phyloP scores from a whole-genome alignment of 768 basidiomycete species.

The Kwoniella sp. region DNA sequence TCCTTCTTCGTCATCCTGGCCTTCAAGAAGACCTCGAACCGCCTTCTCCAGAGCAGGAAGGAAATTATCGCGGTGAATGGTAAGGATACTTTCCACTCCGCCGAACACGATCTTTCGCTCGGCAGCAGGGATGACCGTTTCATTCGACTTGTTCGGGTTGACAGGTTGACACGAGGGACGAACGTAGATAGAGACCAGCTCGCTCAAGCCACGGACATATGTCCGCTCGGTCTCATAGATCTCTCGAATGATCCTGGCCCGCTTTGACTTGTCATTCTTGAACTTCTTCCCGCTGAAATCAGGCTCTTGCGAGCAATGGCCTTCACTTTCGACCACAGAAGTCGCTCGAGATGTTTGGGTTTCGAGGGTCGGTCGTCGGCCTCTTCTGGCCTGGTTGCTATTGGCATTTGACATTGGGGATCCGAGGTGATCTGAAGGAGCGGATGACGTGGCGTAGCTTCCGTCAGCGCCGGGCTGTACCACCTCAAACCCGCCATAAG shows the following conservation, averaged over 20 bases:
- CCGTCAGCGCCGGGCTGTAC: slow-evolving; percentile 20
- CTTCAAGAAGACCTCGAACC: slow-evolving; percentile 67
- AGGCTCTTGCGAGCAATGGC: slow-evolving; percentile 14
- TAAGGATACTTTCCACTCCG: slow-evolving; percentile 82
- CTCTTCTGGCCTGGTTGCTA: slow-evolving; percentile 25
- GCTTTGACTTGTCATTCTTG: slow-evolving; percentile 86
- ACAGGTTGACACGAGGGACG: slow-evolving; percentile 74
- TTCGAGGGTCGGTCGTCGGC: slow-evolving; percentile 35
- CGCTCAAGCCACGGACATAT: slow-evolving; percentile 90
- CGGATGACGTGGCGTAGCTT: slow-evolving; percentile 17
- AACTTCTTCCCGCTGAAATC: slow-evolving; percentile 63
- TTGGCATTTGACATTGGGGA: slow-evolving; percentile 26
- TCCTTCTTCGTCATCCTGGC: slow-evolving; percentile 69
- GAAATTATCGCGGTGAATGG: slow-evolving; percentile 91
- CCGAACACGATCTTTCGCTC: slow-evolving; percentile 92
- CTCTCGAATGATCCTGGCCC: slow-evolving; percentile 81
- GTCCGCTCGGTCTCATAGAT: slow-evolving; percentile 92
- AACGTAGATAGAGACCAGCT: slow-evolving; percentile 93
- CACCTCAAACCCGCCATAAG: slow-evolving; percentile 44
- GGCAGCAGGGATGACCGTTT: slow-evolving; percentile 77
- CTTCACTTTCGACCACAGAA: slow-evolving; percentile 26
- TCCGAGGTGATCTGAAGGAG: slow-evolving; percentile 21
- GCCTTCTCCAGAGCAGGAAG: slow-evolving; percentile 84
- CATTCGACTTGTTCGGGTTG: slow-evolving; percentile 67
- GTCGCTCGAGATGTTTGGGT: slow-evolving; percentile 16